phyloP scores from a whole-genome alignment of 352 stramenopile genomes.

The Phytophthora quininea region DNA sequence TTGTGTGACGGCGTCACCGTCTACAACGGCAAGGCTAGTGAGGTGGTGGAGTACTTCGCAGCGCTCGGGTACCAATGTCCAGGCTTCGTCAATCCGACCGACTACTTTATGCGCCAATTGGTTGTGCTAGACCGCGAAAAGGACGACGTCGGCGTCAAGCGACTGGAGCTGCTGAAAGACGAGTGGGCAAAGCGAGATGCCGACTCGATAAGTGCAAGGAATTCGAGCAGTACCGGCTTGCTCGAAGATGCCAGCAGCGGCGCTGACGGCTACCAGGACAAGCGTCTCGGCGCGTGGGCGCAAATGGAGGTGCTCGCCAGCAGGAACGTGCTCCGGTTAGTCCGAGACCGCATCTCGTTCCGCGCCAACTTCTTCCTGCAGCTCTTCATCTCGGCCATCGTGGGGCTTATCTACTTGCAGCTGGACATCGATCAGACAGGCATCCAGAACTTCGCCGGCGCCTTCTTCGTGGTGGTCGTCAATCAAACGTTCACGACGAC shows the following conservation, averaged over 20 bases:
- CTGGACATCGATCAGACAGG: constrained; percentile 41
- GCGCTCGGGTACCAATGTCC: constrained; percentile 37
- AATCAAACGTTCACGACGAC: constrained; percentile 46
- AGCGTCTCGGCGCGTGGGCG: constrained; percentile 16
- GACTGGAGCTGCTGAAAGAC: constrained; percentile 28
- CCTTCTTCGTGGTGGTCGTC: constrained; percentile 50
- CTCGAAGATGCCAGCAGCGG: constrained; percentile 2
- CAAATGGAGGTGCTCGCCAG: constrained; percentile 40
- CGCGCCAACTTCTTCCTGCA: constrained; percentile 19
- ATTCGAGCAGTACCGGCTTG: constrained; percentile 2
- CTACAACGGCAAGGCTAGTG: constrained; percentile 39
- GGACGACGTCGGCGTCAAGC: constrained; percentile 27
- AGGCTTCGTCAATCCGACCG: constrained; percentile 37
- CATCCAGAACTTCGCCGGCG: constrained; percentile 52
- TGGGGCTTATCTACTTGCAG: constrained; percentile 56
- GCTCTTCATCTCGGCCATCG: constrained; percentile 44
- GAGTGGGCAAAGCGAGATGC: constrained; percentile 16
- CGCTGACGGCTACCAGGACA: constrained; percentile 9
- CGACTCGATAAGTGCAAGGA: neutral
- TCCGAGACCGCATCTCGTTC: constrained; percentile 41
- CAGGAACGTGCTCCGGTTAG: constrained; percentile 39
- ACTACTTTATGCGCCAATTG: constrained; percentile 53
- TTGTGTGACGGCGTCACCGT: constrained; percentile 36
- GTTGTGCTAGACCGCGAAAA: constrained; percentile 41
- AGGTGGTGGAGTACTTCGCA: constrained; percentile 42